Evolutionary conservation across 257 asterid genomes (phyloP).

Genomic region (Solanum tacnaense): DNA sequence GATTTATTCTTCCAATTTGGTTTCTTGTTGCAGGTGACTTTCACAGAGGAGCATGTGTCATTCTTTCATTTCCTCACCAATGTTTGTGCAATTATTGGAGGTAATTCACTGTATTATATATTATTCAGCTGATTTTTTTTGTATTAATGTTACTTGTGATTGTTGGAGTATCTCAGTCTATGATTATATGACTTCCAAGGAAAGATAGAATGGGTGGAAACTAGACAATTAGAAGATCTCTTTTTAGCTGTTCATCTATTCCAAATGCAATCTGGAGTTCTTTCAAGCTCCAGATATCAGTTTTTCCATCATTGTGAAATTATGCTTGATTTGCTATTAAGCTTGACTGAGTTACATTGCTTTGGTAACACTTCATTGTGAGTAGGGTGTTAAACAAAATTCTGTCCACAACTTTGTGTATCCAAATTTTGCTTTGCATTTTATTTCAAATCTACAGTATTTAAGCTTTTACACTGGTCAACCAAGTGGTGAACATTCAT

Average conservation of each 20-base stretch:
- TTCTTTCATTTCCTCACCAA: conserved; percentile 90
- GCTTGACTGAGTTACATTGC: neutral
- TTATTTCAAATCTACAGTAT: neutral
- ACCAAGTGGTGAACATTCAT: neutral
- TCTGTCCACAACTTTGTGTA: neutral
- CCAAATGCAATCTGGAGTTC: neutral
- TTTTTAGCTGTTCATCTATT: neutral
- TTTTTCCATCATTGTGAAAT: neutral
- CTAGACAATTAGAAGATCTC: neutral
- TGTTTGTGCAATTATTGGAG: conserved; percentile 95
- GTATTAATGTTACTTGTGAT: neutral
- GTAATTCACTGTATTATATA: conserved; percentile 18
- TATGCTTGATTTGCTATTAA: neutral
- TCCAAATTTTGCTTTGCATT: neutral
- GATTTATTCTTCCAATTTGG: neutral
- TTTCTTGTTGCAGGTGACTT: conserved; percentile 59
- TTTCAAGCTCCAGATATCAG: neutral
- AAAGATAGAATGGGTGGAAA: neutral
- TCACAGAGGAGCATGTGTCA: conserved; percentile 68
- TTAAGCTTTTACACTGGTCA: neutral
- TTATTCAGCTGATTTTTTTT: neutral
- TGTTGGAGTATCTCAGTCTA: neutral
- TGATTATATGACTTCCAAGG: neutral
- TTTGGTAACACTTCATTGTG: neutral
- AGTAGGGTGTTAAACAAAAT: neutral